Evolutionary conservation across 345 rosid species (phyloP).

Genomic region (Barbarea vulgaris): DNA sequence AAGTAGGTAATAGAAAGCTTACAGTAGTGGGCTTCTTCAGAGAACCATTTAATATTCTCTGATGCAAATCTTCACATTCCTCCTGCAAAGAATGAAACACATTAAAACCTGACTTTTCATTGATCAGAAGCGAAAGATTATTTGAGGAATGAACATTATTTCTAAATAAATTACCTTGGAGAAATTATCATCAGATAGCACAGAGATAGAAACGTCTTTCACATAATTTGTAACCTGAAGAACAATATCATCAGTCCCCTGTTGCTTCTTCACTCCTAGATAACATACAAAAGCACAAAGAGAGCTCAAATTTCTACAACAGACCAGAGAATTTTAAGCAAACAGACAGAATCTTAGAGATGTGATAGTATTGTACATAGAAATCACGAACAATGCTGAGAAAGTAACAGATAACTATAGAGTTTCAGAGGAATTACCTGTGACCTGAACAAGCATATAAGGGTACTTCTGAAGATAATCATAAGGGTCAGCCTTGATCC

Average conservation of each 20-base stretch:
- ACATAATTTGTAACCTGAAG: conserved; percentile 66
- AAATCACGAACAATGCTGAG: neutral
- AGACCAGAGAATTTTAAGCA: conserved; percentile 11
- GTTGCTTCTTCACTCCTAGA: conserved; percentile 60
- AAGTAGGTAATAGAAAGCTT: conserved; percentile 46
- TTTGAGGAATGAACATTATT: neutral
- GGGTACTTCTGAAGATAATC: conserved; percentile 69
- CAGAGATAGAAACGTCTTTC: conserved; percentile 58
- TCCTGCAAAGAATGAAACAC: conserved; percentile 62
- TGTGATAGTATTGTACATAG: neutral
- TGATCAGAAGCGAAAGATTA: neutral
- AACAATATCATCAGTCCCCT: conserved; percentile 51
- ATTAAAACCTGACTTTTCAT: neutral
- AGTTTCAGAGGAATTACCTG: conserved; percentile 48
- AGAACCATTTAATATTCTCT: conserved; percentile 56
- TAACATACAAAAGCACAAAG: conserved; percentile 32
- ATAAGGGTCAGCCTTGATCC: conserved; percentile 73
- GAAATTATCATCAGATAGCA: conserved; percentile 80
- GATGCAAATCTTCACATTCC: conserved; percentile 74
- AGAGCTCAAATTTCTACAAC: conserved; percentile 30
- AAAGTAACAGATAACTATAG: neutral
- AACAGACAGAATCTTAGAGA: neutral
- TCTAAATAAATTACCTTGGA: conserved; percentile 55
- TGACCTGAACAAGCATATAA: conserved; percentile 70
- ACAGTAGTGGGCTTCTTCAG: conserved; percentile 68